These are phyloP conservation scores for Solanum habrochaites DNA, from an alignment of 257 asterid genomes.

Conservation along the genomic window DNA sequence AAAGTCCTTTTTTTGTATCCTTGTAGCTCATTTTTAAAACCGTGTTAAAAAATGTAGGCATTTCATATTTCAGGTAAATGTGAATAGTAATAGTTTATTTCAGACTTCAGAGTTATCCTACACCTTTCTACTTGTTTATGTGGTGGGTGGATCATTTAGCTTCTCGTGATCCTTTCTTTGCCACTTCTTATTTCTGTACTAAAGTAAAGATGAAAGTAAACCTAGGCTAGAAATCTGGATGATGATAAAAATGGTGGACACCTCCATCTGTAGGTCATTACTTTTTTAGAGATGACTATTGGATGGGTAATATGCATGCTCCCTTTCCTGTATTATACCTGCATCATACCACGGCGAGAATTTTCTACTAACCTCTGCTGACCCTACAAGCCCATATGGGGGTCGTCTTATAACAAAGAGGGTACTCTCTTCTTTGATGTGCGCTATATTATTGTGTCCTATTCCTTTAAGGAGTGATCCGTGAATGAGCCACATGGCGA, in stretches of 20 bases:
- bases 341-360: not conserved
- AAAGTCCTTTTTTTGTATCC: not conserved
- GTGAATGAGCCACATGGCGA: not conserved
- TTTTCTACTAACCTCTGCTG: not conserved
- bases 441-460: not conserved
- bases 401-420: not conserved
- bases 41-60: not conserved
- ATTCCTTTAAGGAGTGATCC: not conserved
- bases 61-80: not conserved
- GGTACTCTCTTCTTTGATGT: not conserved
- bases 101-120: not conserved
- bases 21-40: not conserved
- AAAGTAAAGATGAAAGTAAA: not conserved
- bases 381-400: not conserved
- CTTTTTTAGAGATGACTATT: not conserved
- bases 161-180: not conserved
- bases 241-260: not conserved
- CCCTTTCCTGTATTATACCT: not conserved
- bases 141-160: not conserved
- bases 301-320: not conserved
- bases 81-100: not conserved
- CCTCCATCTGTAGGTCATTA: not conserved
- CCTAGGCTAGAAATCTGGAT: not conserved
- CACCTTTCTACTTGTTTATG: not conserved
- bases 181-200: not conserved